Evolutionary conservation across 768 basidiomycete genomes (phyloP), one percentile per base, ranked within the genome.

Genomic region (Pleurotus djamor): DNA sequence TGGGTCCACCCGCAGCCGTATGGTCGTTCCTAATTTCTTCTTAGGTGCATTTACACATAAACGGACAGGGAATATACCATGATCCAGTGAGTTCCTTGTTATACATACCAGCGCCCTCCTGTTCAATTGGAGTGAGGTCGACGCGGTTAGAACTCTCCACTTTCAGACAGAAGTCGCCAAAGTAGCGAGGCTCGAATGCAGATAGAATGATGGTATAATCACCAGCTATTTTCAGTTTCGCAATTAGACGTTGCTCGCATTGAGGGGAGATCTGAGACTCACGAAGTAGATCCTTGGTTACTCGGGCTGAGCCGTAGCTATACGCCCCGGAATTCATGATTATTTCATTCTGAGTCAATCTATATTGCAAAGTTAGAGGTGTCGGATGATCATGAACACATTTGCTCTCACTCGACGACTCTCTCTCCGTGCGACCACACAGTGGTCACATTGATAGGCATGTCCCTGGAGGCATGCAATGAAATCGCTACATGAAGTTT

Each of bases 71-170:
- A 14, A 69, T 83, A 54, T 61, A 92, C 96, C 96, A 98, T 41
- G 78, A 73, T 3, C 92, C 94, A n/a, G 75, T 80, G 2, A 89
- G 64, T 0, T 78, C 67, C 64, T 91, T 88, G 17, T 72, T 74
- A 68, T 89, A 96, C 94, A 97, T 92, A 0, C 95, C 96, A 0
- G 94, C 92, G 0, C 94, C 95, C 74, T 98, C 96, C 59, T 88
- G 84, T 0, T 88, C 85, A 21, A 97, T 88, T 0, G 83, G 64
- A 51, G 74, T 75, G 21, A 97, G 61, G 14, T 87, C 83, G 54
- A 95, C 79, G 0, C 83, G 79, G 59, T 70, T 68, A 0, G 86
- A 82, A 58, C 88, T 83, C 52, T 90, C 84, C 2, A 93, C 72
- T 21, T 77, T 78, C 28, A 97, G 70, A 0, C 76, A 79, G 71